These are phyloP conservation scores for Malbranchea zuffiana DNA, from an alignment of 2,329 filamentous ascomycete species.

Conservation along the genomic window DNA sequence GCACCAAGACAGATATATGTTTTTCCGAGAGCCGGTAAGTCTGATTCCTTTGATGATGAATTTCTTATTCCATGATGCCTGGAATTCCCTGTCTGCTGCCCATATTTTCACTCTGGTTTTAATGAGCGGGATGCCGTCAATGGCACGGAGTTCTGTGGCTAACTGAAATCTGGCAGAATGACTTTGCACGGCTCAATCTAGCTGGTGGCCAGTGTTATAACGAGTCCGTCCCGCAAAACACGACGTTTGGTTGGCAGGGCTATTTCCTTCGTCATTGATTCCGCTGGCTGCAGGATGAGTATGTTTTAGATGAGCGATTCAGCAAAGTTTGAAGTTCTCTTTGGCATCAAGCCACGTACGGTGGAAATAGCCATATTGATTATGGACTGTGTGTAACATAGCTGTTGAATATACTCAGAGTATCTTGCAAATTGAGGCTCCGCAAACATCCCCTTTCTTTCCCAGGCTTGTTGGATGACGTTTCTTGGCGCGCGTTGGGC, in stretches of 20 bases:
- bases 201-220: constrained; percentile 59
- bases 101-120: neutral
- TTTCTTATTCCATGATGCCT: neutral
- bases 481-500: too few species aligned
- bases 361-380: too few species aligned
- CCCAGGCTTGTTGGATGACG: too few species aligned
- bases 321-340: too few species aligned
- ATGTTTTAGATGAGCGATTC: too few species aligned
- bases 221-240: constrained; percentile 52
- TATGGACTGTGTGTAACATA: too few species aligned
- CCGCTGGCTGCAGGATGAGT: too few species aligned
- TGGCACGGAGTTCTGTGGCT: neutral
- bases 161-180: constrained; percentile 37
- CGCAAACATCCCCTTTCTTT: too few species aligned
- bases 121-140: neutral
- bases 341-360: too few species aligned
- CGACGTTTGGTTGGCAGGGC: constrained; percentile 59
- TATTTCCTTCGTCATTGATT: too few species aligned
- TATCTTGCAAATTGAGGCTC: too few species aligned
- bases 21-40: constrained; percentile 53
- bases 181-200: constrained; percentile 56
- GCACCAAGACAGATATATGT: constrained; percentile 62
- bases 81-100: neutral
- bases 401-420: too few species aligned
- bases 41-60: neutral